Evolutionary conservation across 805 yeast species (phyloP), one percentile per base, ranked within the genome.

Genomic region (Nakazawaea wickerhamii): DNA sequence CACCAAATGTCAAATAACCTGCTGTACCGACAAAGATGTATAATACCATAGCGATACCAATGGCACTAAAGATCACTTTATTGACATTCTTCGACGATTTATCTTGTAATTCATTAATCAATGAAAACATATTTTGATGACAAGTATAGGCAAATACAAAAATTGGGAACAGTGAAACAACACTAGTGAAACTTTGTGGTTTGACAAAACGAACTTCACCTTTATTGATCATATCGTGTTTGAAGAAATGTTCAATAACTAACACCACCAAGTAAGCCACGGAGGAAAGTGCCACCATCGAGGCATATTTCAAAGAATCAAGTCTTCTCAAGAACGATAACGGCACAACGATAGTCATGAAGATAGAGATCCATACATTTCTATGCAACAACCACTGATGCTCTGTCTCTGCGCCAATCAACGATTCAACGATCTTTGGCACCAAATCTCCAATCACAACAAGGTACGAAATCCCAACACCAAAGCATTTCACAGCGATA

Each of bases 61-160:
- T 75, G 1, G 90, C 79, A 7, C 63, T 48, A 15, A 60, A 46
- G 18, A 81, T 73, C 30, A 86, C 69, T 15, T 54, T 60, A 44
- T 68, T 63, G 47, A 79, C 65, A 26, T 64, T 66, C 5, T 55
- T 46, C n/a, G 74, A 63, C 0, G 83, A 64, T 47, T 71, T 73
- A 50, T 78, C 78, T 23, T 60, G 62, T 22, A 90, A 72, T 63
- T 91, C 98, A 54, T 90, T 91, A 42, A 89, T 75, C 43, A 90
- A 76, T 1, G 95, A 79, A 54, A 87, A 88, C 88, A 87, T 87
- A 63, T 91, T 91, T 60, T 91, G 97, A 57, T 91, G 97, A 54
- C 97, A 93, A 0, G 98, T 91, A 62, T 80, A 91, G 0, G 96
- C 96, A 68, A 91, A 90, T 11, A 91, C 91, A 51, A 89, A 81